A percentile compares a stretch with the other conserved stretches of the same genome.
These are phyloP conservation scores for Drechslerella dactyloides DNA, from an alignment of 2,329 filamentous ascomycete genomes.

Conservation along the genomic window DNA sequence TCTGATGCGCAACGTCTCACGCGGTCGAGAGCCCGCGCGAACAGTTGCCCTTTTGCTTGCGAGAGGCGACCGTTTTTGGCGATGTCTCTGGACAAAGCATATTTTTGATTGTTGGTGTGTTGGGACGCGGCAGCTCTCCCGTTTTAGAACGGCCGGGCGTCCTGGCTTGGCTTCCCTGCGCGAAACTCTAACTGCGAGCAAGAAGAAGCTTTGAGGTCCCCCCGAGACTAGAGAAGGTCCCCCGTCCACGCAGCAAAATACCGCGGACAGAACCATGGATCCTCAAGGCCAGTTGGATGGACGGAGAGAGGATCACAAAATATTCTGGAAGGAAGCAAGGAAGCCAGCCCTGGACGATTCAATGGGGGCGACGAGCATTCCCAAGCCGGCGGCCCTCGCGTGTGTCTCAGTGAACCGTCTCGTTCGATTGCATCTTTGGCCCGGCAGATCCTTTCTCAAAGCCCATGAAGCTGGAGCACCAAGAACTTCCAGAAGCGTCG, in stretches of 20 bases:
- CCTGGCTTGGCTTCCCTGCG: background rate
- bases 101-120: no score
- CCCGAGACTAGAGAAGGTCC: conserved; percentile 42
- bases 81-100: no score
- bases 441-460: conserved; percentile 51
- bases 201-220: conserved; percentile 47
- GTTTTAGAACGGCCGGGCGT: no score
- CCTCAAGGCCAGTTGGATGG: conserved; percentile 24
- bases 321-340: conserved; percentile 18
- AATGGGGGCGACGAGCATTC: conserved; percentile 14
- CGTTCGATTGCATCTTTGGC: conserved; percentile 50
- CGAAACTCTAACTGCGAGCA: conserved; percentile 48
- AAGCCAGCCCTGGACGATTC: background rate
- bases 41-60: no score
- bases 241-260: conserved; percentile 32
- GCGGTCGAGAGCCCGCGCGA: no score
- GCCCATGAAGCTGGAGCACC: conserved; percentile 45
- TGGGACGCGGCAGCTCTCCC: background rate
- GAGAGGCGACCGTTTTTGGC: no score
- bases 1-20: no score
- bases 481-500: conserved; percentile 51
- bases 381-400: conserved; percentile 20
- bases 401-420: conserved; percentile 14
- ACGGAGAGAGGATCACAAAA: background rate
- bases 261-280: conserved; percentile 42